These are phyloP conservation scores for Vigna radiata DNA, from an alignment of 306 rosid species.

Conservation along the genomic window DNA sequence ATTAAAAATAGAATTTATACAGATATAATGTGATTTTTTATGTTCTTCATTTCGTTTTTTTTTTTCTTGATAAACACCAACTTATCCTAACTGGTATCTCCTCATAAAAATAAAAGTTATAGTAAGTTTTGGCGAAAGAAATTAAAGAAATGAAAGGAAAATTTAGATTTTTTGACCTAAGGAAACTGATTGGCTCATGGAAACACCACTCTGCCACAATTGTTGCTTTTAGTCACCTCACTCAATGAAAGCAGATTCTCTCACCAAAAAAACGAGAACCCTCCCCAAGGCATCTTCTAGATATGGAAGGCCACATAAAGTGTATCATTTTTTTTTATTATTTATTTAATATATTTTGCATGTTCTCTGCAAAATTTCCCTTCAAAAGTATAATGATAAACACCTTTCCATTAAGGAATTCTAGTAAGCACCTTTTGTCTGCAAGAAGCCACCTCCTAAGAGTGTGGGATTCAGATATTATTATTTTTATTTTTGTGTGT, in stretches of 20 bases:
- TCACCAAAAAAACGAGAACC: conserved; percentile 12
- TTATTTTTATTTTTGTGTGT: too few species aligned
- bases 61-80: neutral
- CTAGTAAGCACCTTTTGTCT: conserved; percentile 71
- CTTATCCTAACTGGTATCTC: too few species aligned
- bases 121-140: conserved; percentile 40
- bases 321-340: conserved; percentile 34
- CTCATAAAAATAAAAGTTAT: too few species aligned
- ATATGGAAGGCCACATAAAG: conserved; percentile 59
- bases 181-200: conserved; percentile 42
- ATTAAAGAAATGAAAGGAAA: conserved; percentile 49
- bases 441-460: conserved; percentile 80
- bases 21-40: too few species aligned
- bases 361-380: conserved; percentile 45
- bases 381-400: conserved; percentile 64
- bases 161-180: conserved; percentile 41
- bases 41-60: too few species aligned
- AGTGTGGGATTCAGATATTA: conserved; percentile 63
- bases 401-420: conserved; percentile 65
- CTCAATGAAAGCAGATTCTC: conserved; percentile 69
- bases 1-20: too few species aligned
- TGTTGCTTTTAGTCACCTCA: conserved; percentile 60
- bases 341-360: conserved; percentile 7
- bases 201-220: conserved; percentile 53
- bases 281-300: conserved; percentile 56